Conservation (phyloP, 306 rosid genomes). For the Prosopis cineraria region DNA sequence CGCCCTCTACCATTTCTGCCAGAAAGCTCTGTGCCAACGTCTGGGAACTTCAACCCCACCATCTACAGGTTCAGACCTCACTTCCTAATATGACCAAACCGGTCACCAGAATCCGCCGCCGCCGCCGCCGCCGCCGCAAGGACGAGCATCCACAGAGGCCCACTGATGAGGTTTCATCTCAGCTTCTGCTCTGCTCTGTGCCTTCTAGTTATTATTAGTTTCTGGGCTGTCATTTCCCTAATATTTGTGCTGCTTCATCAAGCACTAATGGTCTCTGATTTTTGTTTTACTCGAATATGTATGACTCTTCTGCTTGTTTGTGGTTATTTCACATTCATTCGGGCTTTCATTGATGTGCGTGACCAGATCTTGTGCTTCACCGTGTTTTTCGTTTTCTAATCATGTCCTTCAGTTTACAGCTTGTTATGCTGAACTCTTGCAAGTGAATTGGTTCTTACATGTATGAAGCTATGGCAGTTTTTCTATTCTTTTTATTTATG, state of each 20-base stretch:
- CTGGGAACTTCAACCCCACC: constrained; percentile 67
- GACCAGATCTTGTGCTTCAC: not conserved
- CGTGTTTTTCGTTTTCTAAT: not conserved
- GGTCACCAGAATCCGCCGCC: constrained; percentile 42
- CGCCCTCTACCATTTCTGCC: constrained; percentile 54
- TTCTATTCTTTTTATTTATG: too few species aligned
- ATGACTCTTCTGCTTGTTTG: constrained; percentile 18
- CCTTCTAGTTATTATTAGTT: not conserved
- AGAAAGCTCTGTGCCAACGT: constrained; percentile 77
- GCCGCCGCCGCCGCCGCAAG: constrained; percentile 38
- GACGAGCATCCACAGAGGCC: constrained; percentile 41
- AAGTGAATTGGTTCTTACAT: constrained; percentile 5
- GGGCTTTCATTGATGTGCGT: not conserved
- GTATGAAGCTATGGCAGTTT: not conserved
- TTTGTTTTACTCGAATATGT: not conserved
- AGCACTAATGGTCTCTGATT: not conserved
- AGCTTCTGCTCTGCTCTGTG: not conserved
- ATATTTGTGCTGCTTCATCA: not conserved
- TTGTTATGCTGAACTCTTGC: not conserved
- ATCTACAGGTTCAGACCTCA: constrained; percentile 27
- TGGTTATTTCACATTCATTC: not conserved
- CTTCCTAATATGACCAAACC: constrained; percentile 45
- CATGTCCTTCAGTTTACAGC: not conserved
- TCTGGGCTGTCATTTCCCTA: not conserved
- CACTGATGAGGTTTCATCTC: constrained; percentile 46